phyloP scores from a whole-genome alignment of 805 yeast species.

The Wickerhamiella parazyma region DNA sequence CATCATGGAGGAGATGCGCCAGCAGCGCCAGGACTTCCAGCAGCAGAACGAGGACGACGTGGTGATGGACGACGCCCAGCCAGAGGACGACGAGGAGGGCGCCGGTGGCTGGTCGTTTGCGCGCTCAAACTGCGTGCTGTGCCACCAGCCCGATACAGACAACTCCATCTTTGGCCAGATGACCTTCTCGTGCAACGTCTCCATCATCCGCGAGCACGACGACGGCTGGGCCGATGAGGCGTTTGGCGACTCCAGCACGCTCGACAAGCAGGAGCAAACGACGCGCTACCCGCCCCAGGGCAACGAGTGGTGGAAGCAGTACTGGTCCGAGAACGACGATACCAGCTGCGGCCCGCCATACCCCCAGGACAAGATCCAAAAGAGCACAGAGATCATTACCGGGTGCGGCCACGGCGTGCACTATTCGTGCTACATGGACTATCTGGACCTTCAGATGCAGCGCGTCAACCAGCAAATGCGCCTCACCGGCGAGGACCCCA shows the following conservation, averaged over 20 bases:
- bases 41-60: conserved; percentile 26
- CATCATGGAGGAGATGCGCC: conserved; percentile 64
- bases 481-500: conserved; percentile 62
- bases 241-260: conserved; percentile 5
- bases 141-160: conserved; percentile 59
- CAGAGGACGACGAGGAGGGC: conserved; percentile 9
- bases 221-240: conserved; percentile 8
- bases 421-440: conserved; percentile 56
- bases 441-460: conserved; percentile 28
- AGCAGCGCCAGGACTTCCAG: conserved; percentile 54
- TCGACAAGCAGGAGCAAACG: conserved; percentile 14
- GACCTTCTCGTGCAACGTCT: conserved; percentile 34
- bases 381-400: conserved; percentile 31
- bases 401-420: conserved; percentile 97
- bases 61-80: conserved; percentile 15
- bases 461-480: conserved; percentile 32
- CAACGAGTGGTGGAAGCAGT: conserved; percentile 29
- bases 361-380: conserved; percentile 23
- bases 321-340: conserved; percentile 27
- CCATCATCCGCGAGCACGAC: not conserved
- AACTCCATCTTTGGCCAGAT: conserved; percentile 67
- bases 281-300: conserved; percentile 12
- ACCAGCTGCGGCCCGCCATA: conserved; percentile 62
- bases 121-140: conserved; percentile 60
- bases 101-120: conserved; percentile 51